Evolutionary conservation across 352 stramenopile genomes (phyloP).

Genomic region (Phytophthora foliorum): DNA sequence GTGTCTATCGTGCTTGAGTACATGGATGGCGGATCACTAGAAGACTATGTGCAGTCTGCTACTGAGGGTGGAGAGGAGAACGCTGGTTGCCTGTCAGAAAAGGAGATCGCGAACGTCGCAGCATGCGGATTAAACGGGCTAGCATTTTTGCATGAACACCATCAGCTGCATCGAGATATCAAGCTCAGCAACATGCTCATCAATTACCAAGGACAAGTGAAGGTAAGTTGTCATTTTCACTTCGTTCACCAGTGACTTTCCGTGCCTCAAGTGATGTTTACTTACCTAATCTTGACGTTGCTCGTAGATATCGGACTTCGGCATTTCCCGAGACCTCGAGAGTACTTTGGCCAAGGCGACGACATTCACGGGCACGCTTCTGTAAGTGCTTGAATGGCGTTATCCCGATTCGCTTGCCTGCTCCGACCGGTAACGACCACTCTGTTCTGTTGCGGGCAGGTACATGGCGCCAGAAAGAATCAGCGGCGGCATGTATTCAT

Average conservation of each 20-base stretch:
- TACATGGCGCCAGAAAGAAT: conserved; percentile 96
- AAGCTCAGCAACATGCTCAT: conserved; percentile 97
- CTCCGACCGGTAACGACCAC: neutral
- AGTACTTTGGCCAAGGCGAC: conserved; percentile 88
- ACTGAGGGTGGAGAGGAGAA: conserved; percentile 20
- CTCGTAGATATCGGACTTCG: conserved; percentile 84
- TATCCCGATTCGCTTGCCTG: neutral
- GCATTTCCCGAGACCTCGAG: conserved; percentile 84
- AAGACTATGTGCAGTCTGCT: conserved; percentile 71
- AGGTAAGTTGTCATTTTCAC: conserved; percentile 39
- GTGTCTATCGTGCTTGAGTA: conserved; percentile 96
- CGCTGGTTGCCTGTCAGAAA: conserved; percentile 58
- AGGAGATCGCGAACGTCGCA: conserved; percentile 84
- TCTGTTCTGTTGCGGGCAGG: conserved; percentile 22
- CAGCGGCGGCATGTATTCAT: conserved; percentile 91
- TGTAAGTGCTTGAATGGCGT: conserved; percentile 53
- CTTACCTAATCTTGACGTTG: neutral
- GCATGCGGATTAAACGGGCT: conserved; percentile 85
- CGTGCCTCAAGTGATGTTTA: neutral
- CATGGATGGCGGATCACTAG: conserved; percentile 93
- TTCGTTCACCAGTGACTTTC: neutral
- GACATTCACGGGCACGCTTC: conserved; percentile 92
- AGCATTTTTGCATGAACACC: conserved; percentile 89
- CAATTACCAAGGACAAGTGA: conserved; percentile 82
- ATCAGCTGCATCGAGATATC: conserved; percentile 95